These are phyloP conservation scores for Sphaerulina populicola DNA, from an alignment of 2,329 filamentous ascomycete genomes.

Conservation along the genomic window DNA sequence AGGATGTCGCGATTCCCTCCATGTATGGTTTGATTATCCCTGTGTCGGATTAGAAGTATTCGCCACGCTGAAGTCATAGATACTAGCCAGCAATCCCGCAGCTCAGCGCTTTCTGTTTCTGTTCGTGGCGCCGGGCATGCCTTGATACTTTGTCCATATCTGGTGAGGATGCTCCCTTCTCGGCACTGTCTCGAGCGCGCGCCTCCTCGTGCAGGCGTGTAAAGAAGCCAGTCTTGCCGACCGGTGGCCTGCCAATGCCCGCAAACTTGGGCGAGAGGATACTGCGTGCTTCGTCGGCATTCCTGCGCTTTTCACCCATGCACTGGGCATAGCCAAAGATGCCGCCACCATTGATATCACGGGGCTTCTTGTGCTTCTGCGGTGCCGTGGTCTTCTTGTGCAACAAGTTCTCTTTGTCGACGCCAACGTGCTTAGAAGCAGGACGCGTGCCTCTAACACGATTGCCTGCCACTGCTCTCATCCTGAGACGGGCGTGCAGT, in stretches of 20 bases:
- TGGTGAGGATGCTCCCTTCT: slow-evolving; percentile 6
- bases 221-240: slow-evolving; percentile 7
- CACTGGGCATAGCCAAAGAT: slow-evolving; percentile 14
- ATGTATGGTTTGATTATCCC: slow-evolving; percentile 9
- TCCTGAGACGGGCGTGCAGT: background rate
- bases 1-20: background rate
- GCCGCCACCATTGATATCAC: slow-evolving; percentile 7
- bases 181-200: slow-evolving; percentile 6
- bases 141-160: background rate
- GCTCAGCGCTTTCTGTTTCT: background rate
- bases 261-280: slow-evolving; percentile 8
- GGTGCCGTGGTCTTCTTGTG: slow-evolving; percentile 6
- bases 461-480: background rate
- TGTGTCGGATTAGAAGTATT: slow-evolving; percentile 1
- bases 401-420: slow-evolving; percentile 13
- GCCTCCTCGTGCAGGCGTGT: background rate
- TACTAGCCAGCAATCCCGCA: slow-evolving; percentile 9
- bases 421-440: background rate
- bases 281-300: background rate
- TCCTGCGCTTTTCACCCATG: background rate
- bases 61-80: background rate
- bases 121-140: background rate
- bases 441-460: background rate
- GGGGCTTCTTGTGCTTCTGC: slow-evolving; percentile 10
- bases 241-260: slow-evolving; percentile 10